phyloP scores from a whole-genome alignment of 2,329 filamentous ascomycete species.

The Apiospora koreana region DNA sequence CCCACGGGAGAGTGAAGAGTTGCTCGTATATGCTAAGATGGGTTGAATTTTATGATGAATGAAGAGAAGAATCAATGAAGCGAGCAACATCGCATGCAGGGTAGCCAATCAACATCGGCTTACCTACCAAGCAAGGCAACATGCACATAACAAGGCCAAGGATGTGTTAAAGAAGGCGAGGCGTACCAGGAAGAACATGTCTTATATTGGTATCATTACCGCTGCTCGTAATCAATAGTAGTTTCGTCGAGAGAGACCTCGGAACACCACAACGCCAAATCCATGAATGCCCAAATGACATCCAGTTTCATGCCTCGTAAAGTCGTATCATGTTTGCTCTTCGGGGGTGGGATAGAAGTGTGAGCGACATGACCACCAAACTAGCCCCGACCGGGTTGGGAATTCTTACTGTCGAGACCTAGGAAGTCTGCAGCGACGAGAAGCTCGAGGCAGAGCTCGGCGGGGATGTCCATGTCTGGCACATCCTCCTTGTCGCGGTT shows the following conservation, averaged over 20 bases:
- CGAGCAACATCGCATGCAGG: background rate
- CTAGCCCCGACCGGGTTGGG: background rate
- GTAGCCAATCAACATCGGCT: background rate
- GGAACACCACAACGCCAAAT: background rate
- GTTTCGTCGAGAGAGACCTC: background rate
- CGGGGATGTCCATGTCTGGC: conserved; percentile 78
- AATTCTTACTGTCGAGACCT: conserved; percentile 61
- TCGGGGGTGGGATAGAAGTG: conserved; percentile 15
- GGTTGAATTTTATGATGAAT: conserved; percentile 21
- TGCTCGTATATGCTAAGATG: conserved; percentile 57
- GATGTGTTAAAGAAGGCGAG: background rate
- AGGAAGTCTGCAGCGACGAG: conserved; percentile 78
- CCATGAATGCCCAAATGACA: background rate
- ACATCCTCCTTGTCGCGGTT: conserved; percentile 71
- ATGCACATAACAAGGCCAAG: background rate
- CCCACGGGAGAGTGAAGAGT: conserved; percentile 49
- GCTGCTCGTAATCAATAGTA: background rate
- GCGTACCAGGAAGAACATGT: conserved; percentile 18
- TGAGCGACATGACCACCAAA: background rate
- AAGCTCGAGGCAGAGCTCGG: conserved; percentile 76
- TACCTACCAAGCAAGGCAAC: background rate
- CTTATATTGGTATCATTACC: background rate
- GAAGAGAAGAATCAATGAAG: background rate
- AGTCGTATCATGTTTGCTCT: conserved; percentile 18
- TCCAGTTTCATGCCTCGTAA: background rate